These are phyloP conservation scores for Polygonum aviculare DNA, from an alignment of 148 eudicot species.

Conservation along the genomic window DNA sequence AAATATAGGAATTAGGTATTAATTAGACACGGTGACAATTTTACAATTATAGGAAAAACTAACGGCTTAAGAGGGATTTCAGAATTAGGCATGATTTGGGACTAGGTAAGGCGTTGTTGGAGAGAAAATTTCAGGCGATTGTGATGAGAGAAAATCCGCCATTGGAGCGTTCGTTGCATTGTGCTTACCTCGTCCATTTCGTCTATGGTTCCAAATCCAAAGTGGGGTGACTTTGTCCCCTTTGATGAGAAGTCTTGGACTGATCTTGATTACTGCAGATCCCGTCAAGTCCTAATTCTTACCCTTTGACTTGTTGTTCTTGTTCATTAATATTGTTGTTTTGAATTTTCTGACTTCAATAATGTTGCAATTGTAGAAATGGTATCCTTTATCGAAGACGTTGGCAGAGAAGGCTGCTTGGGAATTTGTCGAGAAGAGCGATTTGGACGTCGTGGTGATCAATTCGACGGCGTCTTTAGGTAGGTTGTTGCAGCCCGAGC, in stretches of 20 bases:
- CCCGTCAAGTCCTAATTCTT: conserved; percentile 37
- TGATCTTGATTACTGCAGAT: conserved; percentile 66
- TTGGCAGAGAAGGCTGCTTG: conserved; percentile 79
- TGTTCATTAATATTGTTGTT: neutral
- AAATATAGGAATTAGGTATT: no score
- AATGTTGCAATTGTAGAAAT: conserved; percentile 39
- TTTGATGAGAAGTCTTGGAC: conserved; percentile 65
- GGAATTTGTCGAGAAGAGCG: conserved; percentile 59
- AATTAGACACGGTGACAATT: no score
- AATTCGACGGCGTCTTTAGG: conserved; percentile 82
- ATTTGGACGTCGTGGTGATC: conserved; percentile 58
- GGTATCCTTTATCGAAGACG: conserved; percentile 89
- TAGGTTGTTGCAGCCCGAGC: conserved; percentile 57
- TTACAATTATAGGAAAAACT: no score
- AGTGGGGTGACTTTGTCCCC: conserved; percentile 24
- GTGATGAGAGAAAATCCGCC: no score
- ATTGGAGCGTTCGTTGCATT: conserved; percentile 45
- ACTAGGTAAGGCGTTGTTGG: no score
- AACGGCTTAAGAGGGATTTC: no score
- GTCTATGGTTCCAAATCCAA: conserved; percentile 74
- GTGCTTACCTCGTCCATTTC: conserved; percentile 75
- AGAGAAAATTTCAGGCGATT: no score
- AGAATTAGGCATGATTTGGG: no score
- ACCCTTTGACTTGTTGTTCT: neutral
- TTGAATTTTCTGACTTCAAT: neutral